Percentiles rank a stretch among this genome's conserved stretches.
Evolutionary conservation across 1,284 basidiomycete species (phyloP).

Genomic region (Microbotryum saponariae): DNA sequence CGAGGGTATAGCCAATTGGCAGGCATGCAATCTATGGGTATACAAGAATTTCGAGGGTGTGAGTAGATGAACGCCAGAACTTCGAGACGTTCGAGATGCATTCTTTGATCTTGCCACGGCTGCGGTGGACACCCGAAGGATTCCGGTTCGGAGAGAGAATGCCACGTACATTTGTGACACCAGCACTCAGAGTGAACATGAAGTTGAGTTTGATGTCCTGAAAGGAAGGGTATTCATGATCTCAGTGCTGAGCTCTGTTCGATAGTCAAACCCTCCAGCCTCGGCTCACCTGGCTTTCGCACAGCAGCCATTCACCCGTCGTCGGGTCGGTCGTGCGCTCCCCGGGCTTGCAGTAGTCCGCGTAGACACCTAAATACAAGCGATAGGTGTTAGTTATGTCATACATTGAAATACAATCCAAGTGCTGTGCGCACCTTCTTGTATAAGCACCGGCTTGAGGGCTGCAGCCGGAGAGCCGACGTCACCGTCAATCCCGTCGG

Average conservation of each 20-base stretch:
- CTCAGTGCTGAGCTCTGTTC: neutral
- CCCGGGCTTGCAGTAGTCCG: slow-evolving; percentile 17
- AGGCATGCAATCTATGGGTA: slow-evolving; percentile 37
- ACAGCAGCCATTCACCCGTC: slow-evolving; percentile 3
- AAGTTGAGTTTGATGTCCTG: slow-evolving; percentile 36
- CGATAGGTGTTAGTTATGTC: no score
- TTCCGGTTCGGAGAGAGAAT: neutral
- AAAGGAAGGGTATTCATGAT: neutral
- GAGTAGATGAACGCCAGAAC: no score
- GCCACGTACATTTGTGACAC: slow-evolving; percentile 39
- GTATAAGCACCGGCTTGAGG: slow-evolving; percentile 34
- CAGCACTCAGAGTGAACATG: slow-evolving; percentile 41
- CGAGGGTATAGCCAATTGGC: slow-evolving; percentile 40
- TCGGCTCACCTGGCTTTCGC: slow-evolving; percentile 6
- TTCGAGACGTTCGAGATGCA: neutral
- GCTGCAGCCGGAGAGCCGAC: slow-evolving; percentile 4
- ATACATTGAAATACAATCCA: no score
- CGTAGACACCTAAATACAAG: slow-evolving; percentile 22
- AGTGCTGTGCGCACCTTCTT: slow-evolving; percentile 20
- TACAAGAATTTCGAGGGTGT: no score
- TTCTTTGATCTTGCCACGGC: no score
- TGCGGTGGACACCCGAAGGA: no score
- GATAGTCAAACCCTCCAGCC: neutral
- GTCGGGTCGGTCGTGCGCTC: slow-evolving; percentile 13
- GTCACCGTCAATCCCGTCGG: no score